A percentile compares a stretch with the other conserved stretches of the same genome.
These are phyloP conservation scores for Podospora pseudoanserina DNA, from an alignment of 495 filamentous ascomycete species.

Conservation along the genomic window DNA sequence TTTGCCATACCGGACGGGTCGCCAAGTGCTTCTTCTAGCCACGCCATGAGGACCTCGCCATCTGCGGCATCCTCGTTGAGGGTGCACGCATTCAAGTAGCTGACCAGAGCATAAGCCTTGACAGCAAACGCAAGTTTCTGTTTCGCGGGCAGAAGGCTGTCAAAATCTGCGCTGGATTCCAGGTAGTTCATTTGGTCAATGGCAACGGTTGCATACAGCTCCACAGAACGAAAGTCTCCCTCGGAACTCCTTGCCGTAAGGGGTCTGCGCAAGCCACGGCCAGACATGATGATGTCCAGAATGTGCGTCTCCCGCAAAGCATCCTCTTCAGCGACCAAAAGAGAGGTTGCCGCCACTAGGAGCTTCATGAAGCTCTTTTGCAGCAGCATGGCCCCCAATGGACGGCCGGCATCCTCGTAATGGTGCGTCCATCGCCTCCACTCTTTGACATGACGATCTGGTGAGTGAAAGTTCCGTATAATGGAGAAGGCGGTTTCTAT, in stretches of 20 bases:
- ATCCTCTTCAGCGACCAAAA: constrained; percentile 60
- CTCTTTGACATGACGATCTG: constrained; percentile 53
- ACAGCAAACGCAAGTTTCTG: constrained; percentile 81
- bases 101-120: constrained; percentile 75
- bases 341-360: constrained; percentile 70
- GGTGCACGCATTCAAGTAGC: constrained; percentile 78
- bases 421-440: constrained; percentile 83
- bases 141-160: constrained; percentile 81
- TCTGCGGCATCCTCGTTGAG: constrained; percentile 77
- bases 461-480: constrained; percentile 60
- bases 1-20: constrained; percentile 80
- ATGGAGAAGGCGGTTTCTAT: constrained; percentile 85
- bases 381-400: constrained; percentile 87
- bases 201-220: constrained; percentile 69
- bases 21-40: constrained; percentile 75
- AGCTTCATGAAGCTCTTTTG: constrained; percentile 83
- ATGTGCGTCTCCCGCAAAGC: constrained; percentile 59
- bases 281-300: constrained; percentile 70
- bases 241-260: constrained; percentile 40
- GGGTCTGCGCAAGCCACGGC: constrained; percentile 35
- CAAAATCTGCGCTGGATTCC: constrained; percentile 86
- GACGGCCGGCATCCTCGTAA: constrained; percentile 73
- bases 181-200: constrained; percentile 77
- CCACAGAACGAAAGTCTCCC: constrained; percentile 55
- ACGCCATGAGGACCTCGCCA: constrained; percentile 72